Percentiles rank a stretch among this genome's conserved stretches.
Conservation (phyloP, 768 basidiomycete genomes). For the Amanita fuliginea region DNA sequence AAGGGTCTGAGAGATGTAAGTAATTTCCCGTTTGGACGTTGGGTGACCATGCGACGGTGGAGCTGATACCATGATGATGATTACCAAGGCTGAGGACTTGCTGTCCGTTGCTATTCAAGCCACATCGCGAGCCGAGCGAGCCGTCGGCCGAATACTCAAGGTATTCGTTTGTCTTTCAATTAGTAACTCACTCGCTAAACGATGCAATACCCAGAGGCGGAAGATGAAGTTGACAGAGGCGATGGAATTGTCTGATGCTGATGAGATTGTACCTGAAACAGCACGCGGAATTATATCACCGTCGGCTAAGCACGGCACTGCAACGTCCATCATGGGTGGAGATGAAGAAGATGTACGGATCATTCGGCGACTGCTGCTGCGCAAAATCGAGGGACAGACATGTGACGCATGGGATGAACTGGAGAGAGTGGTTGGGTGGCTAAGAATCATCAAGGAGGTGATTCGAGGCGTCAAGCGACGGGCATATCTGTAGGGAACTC, state of each 20-base stretch:
- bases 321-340: slow-evolving; percentile 29
- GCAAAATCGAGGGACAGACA: slow-evolving; percentile 49
- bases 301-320: slow-evolving; percentile 4
- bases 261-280: neutral
- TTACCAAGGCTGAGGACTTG: slow-evolving; percentile 41
- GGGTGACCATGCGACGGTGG: neutral
- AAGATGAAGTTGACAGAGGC: slow-evolving; percentile 33
- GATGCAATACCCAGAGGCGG: slow-evolving; percentile 34
- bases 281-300: slow-evolving; percentile 9
- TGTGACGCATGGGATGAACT: slow-evolving; percentile 52
- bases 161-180: slow-evolving; percentile 17
- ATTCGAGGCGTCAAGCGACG: slow-evolving; percentile 44
- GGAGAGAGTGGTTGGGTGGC: slow-evolving; percentile 47
- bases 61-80: slow-evolving; percentile 5
- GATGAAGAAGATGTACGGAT: slow-evolving; percentile 57
- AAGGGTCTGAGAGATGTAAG: slow-evolving; percentile 44
- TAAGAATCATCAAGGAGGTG: slow-evolving; percentile 54
- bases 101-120: slow-evolving; percentile 42
- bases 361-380: slow-evolving; percentile 50
- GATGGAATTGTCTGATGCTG: slow-evolving; percentile 11
- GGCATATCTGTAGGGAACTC: slow-evolving; percentile 25
- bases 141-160: slow-evolving; percentile 44
- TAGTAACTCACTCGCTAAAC: neutral
- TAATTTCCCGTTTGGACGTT: neutral
- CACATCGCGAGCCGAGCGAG: slow-evolving; percentile 45